A percentile compares a stretch with the other conserved stretches of the same genome.
These are phyloP conservation scores for Catharanthus roseus DNA, from an alignment of 257 asterid species.

Conservation along the genomic window DNA sequence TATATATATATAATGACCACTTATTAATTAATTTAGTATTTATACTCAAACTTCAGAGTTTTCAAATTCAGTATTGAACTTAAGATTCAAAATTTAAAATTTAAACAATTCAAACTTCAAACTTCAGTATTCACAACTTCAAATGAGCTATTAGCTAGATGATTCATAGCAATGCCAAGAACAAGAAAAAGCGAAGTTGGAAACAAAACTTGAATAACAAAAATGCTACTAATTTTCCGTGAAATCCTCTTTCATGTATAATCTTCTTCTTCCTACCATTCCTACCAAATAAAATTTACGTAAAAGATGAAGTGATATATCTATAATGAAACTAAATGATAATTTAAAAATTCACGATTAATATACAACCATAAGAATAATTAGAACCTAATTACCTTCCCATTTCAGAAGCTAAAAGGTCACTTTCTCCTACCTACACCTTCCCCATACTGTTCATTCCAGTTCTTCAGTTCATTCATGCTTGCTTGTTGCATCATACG, in stretches of 20 bases:
- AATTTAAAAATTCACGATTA: background rate
- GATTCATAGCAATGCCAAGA: no score
- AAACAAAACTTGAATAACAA: no score
- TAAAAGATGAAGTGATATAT: background rate
- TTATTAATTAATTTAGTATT: no score
- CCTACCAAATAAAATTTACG: background rate
- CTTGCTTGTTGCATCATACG: slow-evolving; percentile 92
- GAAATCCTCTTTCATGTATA: background rate
- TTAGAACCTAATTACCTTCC: background rate
- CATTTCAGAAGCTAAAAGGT: slow-evolving; percentile 72
- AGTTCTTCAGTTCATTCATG: slow-evolving; percentile 90
- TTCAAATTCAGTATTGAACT: no score
- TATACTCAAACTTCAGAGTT: no score
- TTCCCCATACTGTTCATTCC: slow-evolving; percentile 98
- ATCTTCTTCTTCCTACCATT: background rate
- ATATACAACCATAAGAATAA: background rate
- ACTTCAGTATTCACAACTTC: no score
- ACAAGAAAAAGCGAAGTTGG: no score
- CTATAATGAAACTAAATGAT: background rate
- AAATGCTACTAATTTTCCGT: background rate
- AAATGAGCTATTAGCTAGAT: no score
- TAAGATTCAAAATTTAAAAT: no score
- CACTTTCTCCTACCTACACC: slow-evolving; percentile 91
- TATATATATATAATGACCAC: no score
- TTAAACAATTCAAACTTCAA: no score